Evolutionary conservation across 805 yeast genomes (phyloP).

Genomic region (Candida railenensis): DNA sequence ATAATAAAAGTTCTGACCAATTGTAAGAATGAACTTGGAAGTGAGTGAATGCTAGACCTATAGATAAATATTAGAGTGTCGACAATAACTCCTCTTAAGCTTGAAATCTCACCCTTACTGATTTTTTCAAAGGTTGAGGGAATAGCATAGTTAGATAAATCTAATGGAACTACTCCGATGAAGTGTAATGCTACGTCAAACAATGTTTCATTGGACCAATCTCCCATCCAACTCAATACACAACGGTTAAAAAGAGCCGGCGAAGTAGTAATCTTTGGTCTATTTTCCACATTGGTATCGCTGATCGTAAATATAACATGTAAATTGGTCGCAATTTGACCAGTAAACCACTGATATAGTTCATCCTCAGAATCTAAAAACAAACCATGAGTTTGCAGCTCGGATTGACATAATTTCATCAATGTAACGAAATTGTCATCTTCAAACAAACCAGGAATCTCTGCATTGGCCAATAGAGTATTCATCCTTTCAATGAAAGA

Average conservation of each 20-base stretch:
- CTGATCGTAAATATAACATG: constrained; percentile 82
- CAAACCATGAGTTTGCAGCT: constrained; percentile 53
- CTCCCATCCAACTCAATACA: constrained; percentile 85
- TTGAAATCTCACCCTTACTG: constrained; percentile 11
- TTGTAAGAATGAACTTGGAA: constrained; percentile 59
- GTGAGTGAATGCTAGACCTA: not conserved
- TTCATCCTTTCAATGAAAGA: constrained; percentile 90
- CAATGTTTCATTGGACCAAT: constrained; percentile 61
- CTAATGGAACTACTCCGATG: constrained; percentile 51
- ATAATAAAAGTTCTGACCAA: constrained; percentile 45
- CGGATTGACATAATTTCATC: constrained; percentile 54
- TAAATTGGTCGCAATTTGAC: constrained; percentile 63
- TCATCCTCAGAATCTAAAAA: constrained; percentile 69
- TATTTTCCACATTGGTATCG: constrained; percentile 29
- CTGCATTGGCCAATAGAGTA: constrained; percentile 89
- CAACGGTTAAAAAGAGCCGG: constrained; percentile 91
- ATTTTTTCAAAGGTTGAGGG: constrained; percentile 25
- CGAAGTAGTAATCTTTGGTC: constrained; percentile 62
- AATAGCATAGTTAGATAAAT: constrained; percentile 38
- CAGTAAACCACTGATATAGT: constrained; percentile 69
- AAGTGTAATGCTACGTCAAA: constrained; percentile 47
- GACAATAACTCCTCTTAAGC: constrained; percentile 46
- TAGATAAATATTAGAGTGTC: constrained; percentile 51
- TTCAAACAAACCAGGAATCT: constrained; percentile 83
- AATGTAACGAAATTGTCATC: constrained; percentile 63